These are phyloP conservation scores for Ananas comosus DNA, from an alignment of 176 grass and related monocot genomes.

Conservation along the genomic window DNA sequence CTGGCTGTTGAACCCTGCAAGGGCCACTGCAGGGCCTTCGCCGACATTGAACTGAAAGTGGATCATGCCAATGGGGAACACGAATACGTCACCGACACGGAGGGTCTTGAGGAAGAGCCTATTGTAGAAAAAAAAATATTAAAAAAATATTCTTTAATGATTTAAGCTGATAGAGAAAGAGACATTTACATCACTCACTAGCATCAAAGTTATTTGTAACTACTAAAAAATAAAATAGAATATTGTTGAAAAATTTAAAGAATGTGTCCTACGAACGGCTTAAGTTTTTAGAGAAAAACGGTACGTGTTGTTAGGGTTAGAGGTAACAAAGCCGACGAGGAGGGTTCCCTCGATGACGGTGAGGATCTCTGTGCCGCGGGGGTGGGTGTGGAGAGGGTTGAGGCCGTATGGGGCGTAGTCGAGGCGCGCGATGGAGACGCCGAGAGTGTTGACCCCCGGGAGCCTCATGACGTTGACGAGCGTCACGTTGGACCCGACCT, in stretches of 20 bases:
- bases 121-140: no score
- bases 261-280: no score
- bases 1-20: slow-evolving; percentile 47
- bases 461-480: slow-evolving; percentile 23
- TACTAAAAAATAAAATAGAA: no score
- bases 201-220: no score
- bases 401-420: slow-evolving; percentile 23
- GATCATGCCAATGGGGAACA: slow-evolving; percentile 44
- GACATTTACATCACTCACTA: no score
- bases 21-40: slow-evolving; percentile 22
- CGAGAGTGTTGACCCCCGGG: slow-evolving; percentile 41
- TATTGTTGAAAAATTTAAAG: no score
- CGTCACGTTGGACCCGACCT: slow-evolving; percentile 55
- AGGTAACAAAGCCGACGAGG: slow-evolving; percentile 38
- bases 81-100: slow-evolving; percentile 26
- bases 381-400: slow-evolving; percentile 53
- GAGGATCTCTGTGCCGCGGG: slow-evolving; percentile 41
- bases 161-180: no score
- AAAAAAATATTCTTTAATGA: no score
- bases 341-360: slow-evolving; percentile 32
- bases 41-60: slow-evolving; percentile 51
- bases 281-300: no score
- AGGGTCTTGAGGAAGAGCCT: slow-evolving; percentile 26
- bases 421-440: slow-evolving; percentile 30
- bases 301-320: slow-evolving; percentile 10